Evolutionary conservation across 345 rosid genomes (phyloP).

Genomic region (Linum lewisii): DNA sequence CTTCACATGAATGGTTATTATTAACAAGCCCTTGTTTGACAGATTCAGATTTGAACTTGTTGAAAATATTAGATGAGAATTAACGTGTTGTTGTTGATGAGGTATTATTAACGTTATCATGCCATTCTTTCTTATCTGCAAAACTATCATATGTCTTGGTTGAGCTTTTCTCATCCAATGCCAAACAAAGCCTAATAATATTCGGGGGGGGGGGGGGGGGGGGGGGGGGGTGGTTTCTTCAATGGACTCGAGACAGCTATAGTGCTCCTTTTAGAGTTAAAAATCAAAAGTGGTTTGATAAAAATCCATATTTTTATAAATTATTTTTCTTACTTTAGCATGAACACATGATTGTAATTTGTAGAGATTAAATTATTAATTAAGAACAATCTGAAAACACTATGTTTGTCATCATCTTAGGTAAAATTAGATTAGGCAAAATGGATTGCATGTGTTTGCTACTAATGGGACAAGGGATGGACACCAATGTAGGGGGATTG

Average conservation of each 20-base stretch:
- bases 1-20: too few species aligned
- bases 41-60: not conserved
- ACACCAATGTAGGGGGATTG: constrained; percentile 2
- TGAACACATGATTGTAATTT: not conserved
- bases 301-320: not conserved
- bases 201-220: too few species aligned
- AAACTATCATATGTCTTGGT: not conserved
- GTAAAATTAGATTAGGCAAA: not conserved
- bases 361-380: not conserved
- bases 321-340: not conserved
- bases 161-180: not conserved
- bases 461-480: not conserved
- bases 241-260: not conserved
- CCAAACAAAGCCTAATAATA: not conserved
- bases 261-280: not conserved
- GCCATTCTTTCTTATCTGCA: not conserved
- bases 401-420: constrained; percentile 6
- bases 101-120: not conserved
- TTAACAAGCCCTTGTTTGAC: too few species aligned
- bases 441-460: not conserved
- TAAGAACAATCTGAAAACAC: not conserved
- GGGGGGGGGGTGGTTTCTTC: not conserved
- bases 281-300: not conserved
- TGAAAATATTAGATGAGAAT: not conserved
- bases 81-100: not conserved